A percentile compares a stretch with the other conserved stretches of the same genome.
phyloP scores from a whole-genome alignment of 768 basidiomycete species.

The Boletus rex-veris region DNA sequence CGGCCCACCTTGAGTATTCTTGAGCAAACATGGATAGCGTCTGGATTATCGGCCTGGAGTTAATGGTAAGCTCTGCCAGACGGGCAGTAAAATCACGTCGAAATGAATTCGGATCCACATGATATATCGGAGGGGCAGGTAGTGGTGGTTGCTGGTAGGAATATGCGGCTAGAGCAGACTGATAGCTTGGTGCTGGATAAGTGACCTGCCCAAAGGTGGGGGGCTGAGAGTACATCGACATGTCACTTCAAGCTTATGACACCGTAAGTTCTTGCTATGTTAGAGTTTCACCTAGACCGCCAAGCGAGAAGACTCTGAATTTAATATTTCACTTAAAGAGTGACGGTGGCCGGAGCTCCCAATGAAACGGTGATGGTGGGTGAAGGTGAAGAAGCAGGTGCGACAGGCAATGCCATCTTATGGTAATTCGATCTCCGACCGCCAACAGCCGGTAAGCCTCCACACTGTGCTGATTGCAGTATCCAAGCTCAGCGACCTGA shows the following conservation, averaged over 20 bases:
- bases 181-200: constrained; percentile 48
- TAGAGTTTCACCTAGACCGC: constrained; percentile 33
- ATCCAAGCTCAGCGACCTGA: constrained; percentile 20
- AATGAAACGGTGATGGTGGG: constrained; percentile 45
- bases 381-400: constrained; percentile 40
- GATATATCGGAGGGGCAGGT: constrained; percentile 40
- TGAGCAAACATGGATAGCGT: constrained; percentile 88
- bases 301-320: constrained; percentile 34
- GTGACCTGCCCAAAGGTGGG: constrained; percentile 54
- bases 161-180: constrained; percentile 41
- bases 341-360: constrained; percentile 38
- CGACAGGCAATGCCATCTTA: constrained; percentile 25
- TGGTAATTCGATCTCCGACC: constrained; percentile 36
- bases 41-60: constrained; percentile 94
- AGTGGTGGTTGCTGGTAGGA: constrained; percentile 48
- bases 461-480: background rate
- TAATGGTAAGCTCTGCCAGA: constrained; percentile 82
- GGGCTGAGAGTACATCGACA: constrained; percentile 65
- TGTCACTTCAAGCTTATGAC: constrained; percentile 41
- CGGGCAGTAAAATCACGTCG: constrained; percentile 74
- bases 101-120: constrained; percentile 66
- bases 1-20: constrained; percentile 74
- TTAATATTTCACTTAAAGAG: constrained; percentile 49
- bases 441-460: constrained; percentile 22
- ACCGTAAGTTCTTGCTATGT: constrained; percentile 29